Base-by-base conservation (phyloP, 768 basidiomycete species). In the Zangia roseola region DNA sequence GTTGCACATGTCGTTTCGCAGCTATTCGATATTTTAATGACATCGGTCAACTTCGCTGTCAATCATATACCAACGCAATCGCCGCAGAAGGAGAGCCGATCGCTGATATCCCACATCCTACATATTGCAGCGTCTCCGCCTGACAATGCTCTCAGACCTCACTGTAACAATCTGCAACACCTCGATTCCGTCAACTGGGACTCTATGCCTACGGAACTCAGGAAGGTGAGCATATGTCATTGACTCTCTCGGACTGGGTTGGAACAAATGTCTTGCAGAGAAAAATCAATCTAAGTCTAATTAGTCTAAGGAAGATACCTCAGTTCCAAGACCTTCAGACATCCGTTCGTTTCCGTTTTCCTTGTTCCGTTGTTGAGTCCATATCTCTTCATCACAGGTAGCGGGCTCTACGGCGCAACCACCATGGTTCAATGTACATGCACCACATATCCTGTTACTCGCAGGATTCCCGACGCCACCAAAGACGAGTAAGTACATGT, bases 101-200 rank as follows among this genome's bases (percentile, higher is more conserved):
- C 62, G 5, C 57, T 66, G 30, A 57, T 68, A 6, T 70, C 58
- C 24, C 80, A 84, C 55, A 70, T 89, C 13, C 62, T 88, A 31
- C 86, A 88, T 55, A 64, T 89, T 38, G 79, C 84, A 2, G 76
- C 79, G 10, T 71, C 74, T 4, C 69, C 73, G 17, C 83, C 85
- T 0, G 84, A 89, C 57, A 57, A 63, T 7, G 70, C 82, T 5
- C 67, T 72, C 53, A 69, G 74, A 40, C 87, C 88, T 4, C 58
- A 67, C 20, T 83, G 74, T 61, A 90, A 90, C 61, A 68, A 64
- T 6, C 59, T 64, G 5, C 66, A 74, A 3, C 56, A 64, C 13
- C 60, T 83, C 17, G 84, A 86, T 59, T 61, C 61, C 14, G 66
- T 80, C 10, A 74, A 72, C 6, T 88, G 86, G 86, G 79, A 82